Conservation (phyloP, 345 rosid genomes). For the Euphorbia peplus region DNA sequence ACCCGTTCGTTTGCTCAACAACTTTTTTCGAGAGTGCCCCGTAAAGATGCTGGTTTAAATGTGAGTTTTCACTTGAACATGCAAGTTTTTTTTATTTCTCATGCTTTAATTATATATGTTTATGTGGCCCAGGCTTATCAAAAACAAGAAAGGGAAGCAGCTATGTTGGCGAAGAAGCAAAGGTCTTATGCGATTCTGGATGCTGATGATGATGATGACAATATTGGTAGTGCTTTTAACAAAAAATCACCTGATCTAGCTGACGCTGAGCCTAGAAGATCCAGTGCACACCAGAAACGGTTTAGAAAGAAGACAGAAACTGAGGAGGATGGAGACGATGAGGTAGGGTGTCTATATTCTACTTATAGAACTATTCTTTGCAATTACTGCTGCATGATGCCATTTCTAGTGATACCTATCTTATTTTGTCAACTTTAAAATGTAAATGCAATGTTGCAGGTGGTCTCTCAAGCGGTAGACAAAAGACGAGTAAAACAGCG, state of each 20-base stretch:
- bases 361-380: constrained; percentile 14
- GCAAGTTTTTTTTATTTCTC: neutral
- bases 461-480: constrained; percentile 37
- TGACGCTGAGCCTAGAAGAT: constrained; percentile 42
- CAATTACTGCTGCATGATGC: constrained; percentile 19
- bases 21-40: constrained; percentile 56
- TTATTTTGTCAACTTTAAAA: constrained; percentile 7
- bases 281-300: constrained; percentile 53
- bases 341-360: constrained; percentile 45
- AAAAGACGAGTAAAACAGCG: constrained; percentile 55
- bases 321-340: constrained; percentile 69
- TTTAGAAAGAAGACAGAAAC: constrained; percentile 75
- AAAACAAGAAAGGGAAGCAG: constrained; percentile 85
- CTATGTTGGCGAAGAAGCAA: constrained; percentile 71
- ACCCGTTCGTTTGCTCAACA: constrained; percentile 54
- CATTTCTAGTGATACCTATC: constrained; percentile 14
- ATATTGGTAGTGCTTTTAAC: constrained; percentile 20
- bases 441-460: constrained; percentile 42
- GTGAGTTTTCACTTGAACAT: constrained; percentile 38
- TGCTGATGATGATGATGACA: constrained; percentile 52
- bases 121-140: constrained; percentile 54
- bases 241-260: constrained; percentile 26
- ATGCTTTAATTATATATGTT: neutral
- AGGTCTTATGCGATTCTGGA: constrained; percentile 61
- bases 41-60: constrained; percentile 40